phyloP scores from a whole-genome alignment of 805 yeast genomes.

The Starmerella gropengiesseri region DNA sequence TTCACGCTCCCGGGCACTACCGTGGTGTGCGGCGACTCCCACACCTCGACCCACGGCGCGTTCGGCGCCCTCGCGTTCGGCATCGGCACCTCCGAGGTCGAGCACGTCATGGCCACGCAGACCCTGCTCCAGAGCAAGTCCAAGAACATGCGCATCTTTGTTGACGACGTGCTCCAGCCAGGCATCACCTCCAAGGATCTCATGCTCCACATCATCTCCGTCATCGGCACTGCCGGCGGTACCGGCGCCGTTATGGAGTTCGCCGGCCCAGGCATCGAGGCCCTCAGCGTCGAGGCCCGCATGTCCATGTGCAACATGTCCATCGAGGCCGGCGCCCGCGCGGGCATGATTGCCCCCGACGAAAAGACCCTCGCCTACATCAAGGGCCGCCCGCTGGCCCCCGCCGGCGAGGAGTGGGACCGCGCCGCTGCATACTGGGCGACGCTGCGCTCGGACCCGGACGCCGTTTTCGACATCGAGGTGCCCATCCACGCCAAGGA shows the following conservation, averaged over 20 bases:
- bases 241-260: slow-evolving; percentile 95
- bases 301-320: slow-evolving; percentile 99
- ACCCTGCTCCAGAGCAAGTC: slow-evolving; percentile 85
- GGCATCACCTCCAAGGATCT: slow-evolving; percentile 96
- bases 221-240: slow-evolving; percentile 99
- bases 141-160: slow-evolving; percentile 84
- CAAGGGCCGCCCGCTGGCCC: slow-evolving; percentile 90
- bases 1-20: slow-evolving; percentile 98
- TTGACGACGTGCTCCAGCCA: slow-evolving; percentile 70
- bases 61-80: slow-evolving; percentile 97
- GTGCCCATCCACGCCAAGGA: slow-evolving; percentile 72
- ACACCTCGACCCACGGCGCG: slow-evolving; percentile 98
- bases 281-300: slow-evolving; percentile 89
- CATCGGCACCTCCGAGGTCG: slow-evolving; percentile 98
- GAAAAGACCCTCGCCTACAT: slow-evolving; percentile 77
- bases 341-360: slow-evolving; percentile 98
- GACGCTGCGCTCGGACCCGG: slow-evolving; percentile 76
- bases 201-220: slow-evolving; percentile 86
- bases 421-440: slow-evolving; percentile 89
- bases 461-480: slow-evolving; percentile 79
- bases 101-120: slow-evolving; percentile 96
- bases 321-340: slow-evolving; percentile 98
- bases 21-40: slow-evolving; percentile 98
- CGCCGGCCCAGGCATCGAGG: slow-evolving; percentile 88
- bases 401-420: slow-evolving; percentile 89